Conservation (phyloP, 176 grass and related monocot genomes). For the sorghum (Sorghum bicolor) region Sorghum_bicolor_NCBIv3 NC_012875.2:52868501-52869000, state of each 20-base stretch:
- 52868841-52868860: neutral
- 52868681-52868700: conserved; percentile 6
- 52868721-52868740: neutral
- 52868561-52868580: neutral
- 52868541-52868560: neutral
- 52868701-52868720: neutral
- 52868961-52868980: neutral
- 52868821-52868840: conserved; percentile 17
- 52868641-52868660: conserved; percentile 22
- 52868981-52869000: neutral
- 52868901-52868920: neutral
- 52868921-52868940: neutral
- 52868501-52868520: conserved; percentile 16
- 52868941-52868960: neutral
- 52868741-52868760: conserved; percentile 43
- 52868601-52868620: neutral
- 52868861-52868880: neutral
- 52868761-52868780: conserved; percentile 67
- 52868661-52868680: conserved; percentile 16
- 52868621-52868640: neutral
- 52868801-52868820: conserved; percentile 39
- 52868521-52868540: neutral
- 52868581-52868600: conserved; percentile 14
- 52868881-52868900: neutral
- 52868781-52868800: conserved; percentile 77